These are phyloP conservation scores for Glycine tomentella DNA, from an alignment of 306 rosid genomes.

Conservation along the genomic window DNA sequence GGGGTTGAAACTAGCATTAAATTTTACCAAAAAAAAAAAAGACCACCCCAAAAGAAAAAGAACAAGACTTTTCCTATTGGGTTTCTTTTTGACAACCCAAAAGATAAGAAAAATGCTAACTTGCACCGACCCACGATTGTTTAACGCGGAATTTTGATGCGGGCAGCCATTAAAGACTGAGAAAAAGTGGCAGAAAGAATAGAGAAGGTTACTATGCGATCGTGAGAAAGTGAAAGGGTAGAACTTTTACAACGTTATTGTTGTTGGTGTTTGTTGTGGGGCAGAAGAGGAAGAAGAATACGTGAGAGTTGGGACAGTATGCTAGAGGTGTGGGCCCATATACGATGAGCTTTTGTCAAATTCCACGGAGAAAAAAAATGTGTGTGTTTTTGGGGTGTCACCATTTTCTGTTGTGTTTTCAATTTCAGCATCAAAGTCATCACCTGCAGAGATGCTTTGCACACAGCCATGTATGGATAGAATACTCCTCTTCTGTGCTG, in stretches of 20 bases:
- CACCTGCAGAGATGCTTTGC: background rate
- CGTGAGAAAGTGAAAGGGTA: slow-evolving; percentile 45
- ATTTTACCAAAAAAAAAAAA: slow-evolving; percentile 2
- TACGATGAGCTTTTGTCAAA: background rate
- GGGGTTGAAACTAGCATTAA: slow-evolving; percentile 35
- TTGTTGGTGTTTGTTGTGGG: slow-evolving; percentile 25
- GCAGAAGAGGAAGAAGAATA: slow-evolving; percentile 59
- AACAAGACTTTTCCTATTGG: slow-evolving; percentile 48
- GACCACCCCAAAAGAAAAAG: slow-evolving; percentile 17
- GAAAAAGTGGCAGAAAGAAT: slow-evolving; percentile 52
- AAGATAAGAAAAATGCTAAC: slow-evolving; percentile 62
- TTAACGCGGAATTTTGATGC: slow-evolving; percentile 48
- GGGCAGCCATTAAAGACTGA: slow-evolving; percentile 82
- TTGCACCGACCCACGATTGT: slow-evolving; percentile 75
- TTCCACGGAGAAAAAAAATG: slow-evolving; percentile 16
- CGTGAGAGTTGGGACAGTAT: slow-evolving; percentile 70
- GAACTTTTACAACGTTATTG: slow-evolving; percentile 56
- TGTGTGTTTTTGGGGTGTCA: background rate
- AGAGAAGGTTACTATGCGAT: background rate
- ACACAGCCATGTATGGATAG: background rate
- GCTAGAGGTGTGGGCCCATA: slow-evolving; percentile 37
- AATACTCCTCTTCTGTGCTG: background rate
- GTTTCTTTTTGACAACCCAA: slow-evolving; percentile 68
- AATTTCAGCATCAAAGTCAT: slow-evolving; percentile 18
- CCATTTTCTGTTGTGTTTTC: slow-evolving; percentile 8